Conservation (phyloP, 345 rosid species). For the Acer negundo region DNA sequence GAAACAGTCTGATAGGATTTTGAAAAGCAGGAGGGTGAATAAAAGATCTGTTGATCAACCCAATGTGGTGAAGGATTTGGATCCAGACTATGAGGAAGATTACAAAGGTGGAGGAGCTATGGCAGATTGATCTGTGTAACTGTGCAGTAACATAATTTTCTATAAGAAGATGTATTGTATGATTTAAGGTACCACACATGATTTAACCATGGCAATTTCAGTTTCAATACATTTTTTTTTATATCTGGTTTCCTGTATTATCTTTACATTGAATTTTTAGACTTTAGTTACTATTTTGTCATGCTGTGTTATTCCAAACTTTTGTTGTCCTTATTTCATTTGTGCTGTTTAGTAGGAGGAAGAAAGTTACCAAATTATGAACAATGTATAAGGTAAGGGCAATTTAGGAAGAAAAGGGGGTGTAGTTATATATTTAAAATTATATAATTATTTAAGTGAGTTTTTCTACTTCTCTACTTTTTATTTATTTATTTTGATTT, state of each 20-base stretch:
- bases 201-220: background rate
- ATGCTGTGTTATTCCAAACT: background rate
- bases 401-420: background rate
- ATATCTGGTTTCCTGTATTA: too few species aligned
- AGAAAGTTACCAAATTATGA: background rate
- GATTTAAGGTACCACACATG: background rate
- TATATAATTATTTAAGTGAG: background rate
- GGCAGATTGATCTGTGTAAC: conserved; percentile 15
- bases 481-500: background rate
- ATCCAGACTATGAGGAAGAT: conserved; percentile 44
- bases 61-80: conserved; percentile 40
- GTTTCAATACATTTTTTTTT: background rate
- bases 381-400: background rate
- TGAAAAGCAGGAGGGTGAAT: conserved; percentile 47
- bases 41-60: conserved; percentile 20
- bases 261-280: background rate
- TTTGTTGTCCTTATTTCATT: background rate
- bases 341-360: background rate
- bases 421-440: background rate
- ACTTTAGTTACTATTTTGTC: background rate
- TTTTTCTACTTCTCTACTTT: too few species aligned
- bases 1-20: conserved; percentile 49
- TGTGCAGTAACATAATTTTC: background rate
- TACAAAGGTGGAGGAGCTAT: conserved; percentile 1
- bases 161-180: background rate